Base-by-base conservation (phyloP, 768 basidiomycete species). In the Pholiota microspora region DNA sequence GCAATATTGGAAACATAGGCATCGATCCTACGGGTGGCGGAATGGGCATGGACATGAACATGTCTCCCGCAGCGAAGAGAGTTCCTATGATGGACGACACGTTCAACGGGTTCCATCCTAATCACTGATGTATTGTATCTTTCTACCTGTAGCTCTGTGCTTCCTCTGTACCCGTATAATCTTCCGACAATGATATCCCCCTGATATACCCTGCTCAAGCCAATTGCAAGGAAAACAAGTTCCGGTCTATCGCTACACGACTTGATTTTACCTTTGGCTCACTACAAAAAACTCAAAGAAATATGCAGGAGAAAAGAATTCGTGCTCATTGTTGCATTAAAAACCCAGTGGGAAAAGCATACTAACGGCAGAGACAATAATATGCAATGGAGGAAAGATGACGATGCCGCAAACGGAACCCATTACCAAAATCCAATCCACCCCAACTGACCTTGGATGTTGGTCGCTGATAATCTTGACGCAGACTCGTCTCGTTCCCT, bases 11-110 rank as follows among this genome's bases (percentile, higher is more conserved):
- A 31, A 56, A 56, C 34, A 32, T 34, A 29, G 53, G 53, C 13
- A 53, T 58, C 47, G 53, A 40, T 16, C 25, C 42, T 24, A 49
- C 49, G 54, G 38, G 48, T 15, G 35, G 44, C 24, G 57, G 32
- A 16, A 38, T 27, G 55, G 54, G 54, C 27, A 44, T 62, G 60
- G 18, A 35, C 23, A 62, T 61, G 58, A 59, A 60, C 29, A 62
- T 64, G 57, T 62, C 60, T 16, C 60, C 60, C 15, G 49, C 55
- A 32, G 45, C 27, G 24, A 61, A 58, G 42, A 45, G 56, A 44
- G 54, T 56, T n/a, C n/a, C n/a, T 31, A 56, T 59, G 49, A 42
- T 56, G 6, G 56, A 64, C 27, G 42, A 51, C 18, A 23, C 28
- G 8, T 54, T 44, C 35, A 35, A n/a, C n/a, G n/a, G n/a, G n/a